Evolutionary conservation across 257 asterid species (phyloP).

Genomic region (Penstemon eatonii): DNA sequence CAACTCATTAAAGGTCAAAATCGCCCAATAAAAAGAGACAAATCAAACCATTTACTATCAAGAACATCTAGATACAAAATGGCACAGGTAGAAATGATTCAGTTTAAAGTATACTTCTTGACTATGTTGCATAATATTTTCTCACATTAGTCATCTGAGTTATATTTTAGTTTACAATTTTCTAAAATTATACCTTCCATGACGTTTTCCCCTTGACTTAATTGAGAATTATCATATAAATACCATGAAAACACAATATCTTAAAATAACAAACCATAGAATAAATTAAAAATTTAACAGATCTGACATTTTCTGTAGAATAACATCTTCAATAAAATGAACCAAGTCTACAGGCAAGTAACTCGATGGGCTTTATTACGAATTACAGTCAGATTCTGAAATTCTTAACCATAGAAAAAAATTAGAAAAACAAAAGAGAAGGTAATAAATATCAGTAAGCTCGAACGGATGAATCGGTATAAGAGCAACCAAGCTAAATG

Average conservation of each 20-base stretch:
- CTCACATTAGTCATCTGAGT: not conserved
- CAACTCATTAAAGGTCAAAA: not conserved
- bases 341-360: conserved; percentile 12
- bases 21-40: not conserved
- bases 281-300: not conserved
- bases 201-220: not conserved
- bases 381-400: conserved; percentile 10
- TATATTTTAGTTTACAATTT: not conserved
- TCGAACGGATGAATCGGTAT: conserved; percentile 7
- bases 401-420: conserved; percentile 18
- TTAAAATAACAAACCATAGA: not conserved
- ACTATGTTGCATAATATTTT: conserved; percentile 1
- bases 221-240: not conserved
- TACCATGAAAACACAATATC: not conserved
- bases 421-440: not conserved
- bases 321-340: conserved; percentile 2
- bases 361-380: conserved; percentile 17
- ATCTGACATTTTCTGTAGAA: not conserved
- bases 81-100: conserved; percentile 2
- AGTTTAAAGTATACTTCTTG: too few relatives aligned
- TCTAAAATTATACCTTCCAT: not conserved
- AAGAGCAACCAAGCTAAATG: conserved; percentile 24
- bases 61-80: conserved; percentile 2
- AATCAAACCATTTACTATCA: not conserved
- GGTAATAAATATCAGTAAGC: not conserved